Evolutionary conservation across 1,284 basidiomycete genomes (phyloP), one percentile per base, ranked within the genome.

Genomic region (Microbotryum intermedium): DNA sequence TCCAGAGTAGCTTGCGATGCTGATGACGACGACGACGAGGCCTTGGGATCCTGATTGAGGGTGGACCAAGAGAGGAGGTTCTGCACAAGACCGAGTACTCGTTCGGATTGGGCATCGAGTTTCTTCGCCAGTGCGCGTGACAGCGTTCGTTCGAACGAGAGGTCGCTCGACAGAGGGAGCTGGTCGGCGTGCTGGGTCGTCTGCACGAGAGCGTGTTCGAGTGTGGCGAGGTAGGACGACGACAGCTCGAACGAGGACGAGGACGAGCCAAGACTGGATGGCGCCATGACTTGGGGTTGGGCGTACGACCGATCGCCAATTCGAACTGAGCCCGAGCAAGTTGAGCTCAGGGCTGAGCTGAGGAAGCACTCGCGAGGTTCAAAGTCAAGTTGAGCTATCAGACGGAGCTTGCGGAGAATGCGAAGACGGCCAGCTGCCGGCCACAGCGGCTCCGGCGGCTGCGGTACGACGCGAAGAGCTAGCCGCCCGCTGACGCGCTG

Each of bases 11-110:
- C n/a, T 7, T 54, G 11, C 18, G 34, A 16, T 51, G 69, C 70
- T 28, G 72, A 70, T 68, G 61, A 52, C 44, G 60, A 61, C 49
- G 46, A 80, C 84, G 18, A 43, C 53, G 18, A 63, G 56, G 56
- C 60, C 53, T 23, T 43, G 50, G 8, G 57, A 56, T 10, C 34
- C n/a, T n/a, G n/a, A n/a, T n/a, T n/a, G 28, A 55, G 28, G 29
- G 60, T 25, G 9, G 80, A 79, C n/a, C 87, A 75, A 23, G 72
- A 68, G 30, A 91, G 73, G 9, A 93, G 76, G 49, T 77, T 79
- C 69, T 86, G 85, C 1, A 85, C 82, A 30, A 91, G 73, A 2
- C 75, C 71, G 11, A 89, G 58, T 9, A 69, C 47, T 10, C 57
- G 53, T 9, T 54, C 46, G 6, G 68, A 57, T 16, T 65, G 53